These are phyloP conservation scores for Boletus huronensis DNA, from an alignment of 768 basidiomycete species.

Conservation along the genomic window DNA sequence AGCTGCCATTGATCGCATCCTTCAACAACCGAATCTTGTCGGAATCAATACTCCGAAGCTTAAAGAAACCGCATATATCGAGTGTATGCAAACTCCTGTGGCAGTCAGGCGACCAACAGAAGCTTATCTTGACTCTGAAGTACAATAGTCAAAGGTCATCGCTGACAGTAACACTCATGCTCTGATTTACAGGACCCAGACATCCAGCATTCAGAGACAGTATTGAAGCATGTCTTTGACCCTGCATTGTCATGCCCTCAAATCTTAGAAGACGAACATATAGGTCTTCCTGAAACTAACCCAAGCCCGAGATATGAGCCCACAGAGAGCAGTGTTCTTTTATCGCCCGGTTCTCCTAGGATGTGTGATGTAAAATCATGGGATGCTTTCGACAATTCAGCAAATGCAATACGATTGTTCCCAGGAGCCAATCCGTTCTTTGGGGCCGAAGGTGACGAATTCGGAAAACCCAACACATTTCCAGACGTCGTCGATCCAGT, in stretches of 20 bases:
- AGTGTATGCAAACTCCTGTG: not conserved
- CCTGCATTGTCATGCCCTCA: not conserved
- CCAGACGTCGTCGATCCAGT: slow-evolving; percentile 1
- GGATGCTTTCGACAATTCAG: slow-evolving; percentile 3
- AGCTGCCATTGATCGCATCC: slow-evolving; percentile 30
- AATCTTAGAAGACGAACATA: not conserved
- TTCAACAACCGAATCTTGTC: slow-evolving; percentile 22
- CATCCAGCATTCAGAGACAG: not conserved
- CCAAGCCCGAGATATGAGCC: not conserved
- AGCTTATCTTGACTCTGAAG: slow-evolving; percentile 1
- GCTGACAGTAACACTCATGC: not conserved
- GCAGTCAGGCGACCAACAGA: not conserved
- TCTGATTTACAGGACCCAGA: slow-evolving; percentile 5
- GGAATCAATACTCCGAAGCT: slow-evolving; percentile 11
- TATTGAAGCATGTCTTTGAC: not conserved
- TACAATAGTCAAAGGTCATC: slow-evolving; percentile 5
- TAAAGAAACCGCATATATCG: not conserved
- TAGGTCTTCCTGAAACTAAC: not conserved
- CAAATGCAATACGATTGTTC: not conserved
- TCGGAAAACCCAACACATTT: not conserved
- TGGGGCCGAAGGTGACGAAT: not conserved
- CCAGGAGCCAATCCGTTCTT: not conserved
- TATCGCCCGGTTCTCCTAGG: not conserved
- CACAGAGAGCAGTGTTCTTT: not conserved
- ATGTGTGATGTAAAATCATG: not conserved